Percentiles rank a stretch among this genome's conserved stretches.
Evolutionary conservation across 2,329 filamentous ascomycete genomes (phyloP).

Genomic region (Fusarium devonianum): DNA sequence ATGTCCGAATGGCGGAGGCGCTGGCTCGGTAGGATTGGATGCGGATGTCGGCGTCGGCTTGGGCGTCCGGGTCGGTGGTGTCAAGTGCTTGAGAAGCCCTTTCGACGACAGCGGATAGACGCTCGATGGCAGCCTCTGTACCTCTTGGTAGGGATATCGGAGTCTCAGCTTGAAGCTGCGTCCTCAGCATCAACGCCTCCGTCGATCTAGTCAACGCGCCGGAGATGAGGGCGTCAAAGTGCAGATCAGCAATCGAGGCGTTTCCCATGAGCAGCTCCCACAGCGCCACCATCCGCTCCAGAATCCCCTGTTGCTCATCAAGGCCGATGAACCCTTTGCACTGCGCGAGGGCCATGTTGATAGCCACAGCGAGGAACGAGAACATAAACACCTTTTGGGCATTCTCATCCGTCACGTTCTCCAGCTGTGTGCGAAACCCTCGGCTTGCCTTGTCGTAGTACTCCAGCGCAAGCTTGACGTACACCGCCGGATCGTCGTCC

Average conservation of each 20-base stretch:
- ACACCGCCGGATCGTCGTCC: constrained; percentile 27
- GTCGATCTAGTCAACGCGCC: constrained; percentile 28
- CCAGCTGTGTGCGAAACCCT: constrained; percentile 32
- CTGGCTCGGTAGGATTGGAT: constrained; percentile 22
- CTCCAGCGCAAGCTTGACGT: constrained; percentile 34
- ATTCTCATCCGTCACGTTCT: constrained; percentile 31
- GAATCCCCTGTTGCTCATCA: constrained; percentile 21
- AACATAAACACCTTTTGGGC: constrained; percentile 37
- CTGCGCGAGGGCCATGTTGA: constrained; percentile 39
- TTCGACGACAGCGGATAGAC: constrained; percentile 21
- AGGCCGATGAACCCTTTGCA: constrained; percentile 17
- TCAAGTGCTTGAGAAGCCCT: constrained; percentile 10
- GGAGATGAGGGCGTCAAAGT: constrained; percentile 30
- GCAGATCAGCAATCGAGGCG: constrained; percentile 23
- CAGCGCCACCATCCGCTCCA: constrained; percentile 27
- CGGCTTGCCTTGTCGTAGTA: constrained; percentile 38
- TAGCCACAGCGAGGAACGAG: constrained; percentile 31
- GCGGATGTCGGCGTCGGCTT: constrained; percentile 2
- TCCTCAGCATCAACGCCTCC: constrained; percentile 17
- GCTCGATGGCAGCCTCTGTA: constrained; percentile 19
- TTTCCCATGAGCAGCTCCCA: constrained; percentile 35
- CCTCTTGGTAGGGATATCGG: not conserved
- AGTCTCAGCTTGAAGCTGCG: constrained; percentile 12
- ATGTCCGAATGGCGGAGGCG: constrained; percentile 45
- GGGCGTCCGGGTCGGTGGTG: not conserved